Evolutionary conservation across 2,329 filamentous ascomycete genomes (phyloP).

Genomic region (Cyphellophora attinorum): DNA sequence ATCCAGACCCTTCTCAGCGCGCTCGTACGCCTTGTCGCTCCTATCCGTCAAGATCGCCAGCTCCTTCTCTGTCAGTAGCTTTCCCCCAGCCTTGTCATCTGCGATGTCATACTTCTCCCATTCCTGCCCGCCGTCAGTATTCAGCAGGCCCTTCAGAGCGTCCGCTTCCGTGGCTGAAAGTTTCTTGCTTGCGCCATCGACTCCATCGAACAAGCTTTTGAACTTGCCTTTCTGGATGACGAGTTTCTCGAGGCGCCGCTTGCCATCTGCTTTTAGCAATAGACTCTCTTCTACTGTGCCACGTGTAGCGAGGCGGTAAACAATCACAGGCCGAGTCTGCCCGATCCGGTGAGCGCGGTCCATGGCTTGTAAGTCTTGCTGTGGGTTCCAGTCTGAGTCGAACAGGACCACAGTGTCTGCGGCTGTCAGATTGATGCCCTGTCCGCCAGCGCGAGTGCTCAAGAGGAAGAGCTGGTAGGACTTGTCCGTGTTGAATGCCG

Average conservation of each 20-base stretch:
- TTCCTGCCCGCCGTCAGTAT: slow-evolving; percentile 47
- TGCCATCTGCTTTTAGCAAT: slow-evolving; percentile 79
- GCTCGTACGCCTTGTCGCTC: slow-evolving; percentile 55
- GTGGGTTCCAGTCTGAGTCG: slow-evolving; percentile 88
- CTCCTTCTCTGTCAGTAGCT: slow-evolving; percentile 64
- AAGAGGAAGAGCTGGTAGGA: slow-evolving; percentile 71
- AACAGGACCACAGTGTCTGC: slow-evolving; percentile 91
- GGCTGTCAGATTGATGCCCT: slow-evolving; percentile 86
- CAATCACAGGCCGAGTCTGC: slow-evolving; percentile 81
- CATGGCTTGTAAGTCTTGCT: slow-evolving; percentile 93
- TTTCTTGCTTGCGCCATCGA: slow-evolving; percentile 34
- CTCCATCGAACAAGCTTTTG: slow-evolving; percentile 54
- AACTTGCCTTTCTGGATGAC: slow-evolving; percentile 93
- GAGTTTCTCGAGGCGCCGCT: slow-evolving; percentile 82
- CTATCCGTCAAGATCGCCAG: slow-evolving; percentile 71
- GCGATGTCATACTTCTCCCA: slow-evolving; percentile 53
- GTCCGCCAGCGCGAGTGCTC: slow-evolving; percentile 82
- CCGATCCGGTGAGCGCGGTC: slow-evolving; percentile 93
- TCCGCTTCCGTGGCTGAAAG: slow-evolving; percentile 10
- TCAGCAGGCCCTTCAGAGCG: slow-evolving; percentile 16
- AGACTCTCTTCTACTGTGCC: slow-evolving; percentile 85
- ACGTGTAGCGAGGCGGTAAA: slow-evolving; percentile 88
- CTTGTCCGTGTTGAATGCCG: slow-evolving; percentile 58
- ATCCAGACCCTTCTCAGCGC: slow-evolving; percentile 70
- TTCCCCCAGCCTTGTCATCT: slow-evolving; percentile 18